Base-by-base conservation (phyloP, 768 basidiomycete genomes). In the Pisolithus sp. region DNA sequence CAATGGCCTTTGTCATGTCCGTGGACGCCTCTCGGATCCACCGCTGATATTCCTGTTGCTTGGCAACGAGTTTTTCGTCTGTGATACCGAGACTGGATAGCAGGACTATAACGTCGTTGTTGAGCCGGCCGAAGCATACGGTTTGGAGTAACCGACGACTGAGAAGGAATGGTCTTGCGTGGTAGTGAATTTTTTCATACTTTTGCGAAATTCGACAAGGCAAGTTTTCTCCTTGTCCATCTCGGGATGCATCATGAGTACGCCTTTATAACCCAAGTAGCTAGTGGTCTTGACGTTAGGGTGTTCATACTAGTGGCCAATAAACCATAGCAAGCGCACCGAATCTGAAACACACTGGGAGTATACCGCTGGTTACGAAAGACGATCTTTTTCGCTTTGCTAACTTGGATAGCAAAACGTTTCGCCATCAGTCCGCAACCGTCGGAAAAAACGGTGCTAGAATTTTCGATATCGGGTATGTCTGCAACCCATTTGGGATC, bases 261-360 rank as follows among this genome's bases (percentile, higher is more conserved):
- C 84, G 5, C 84, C 84, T 67, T 86, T 86, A 59, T 86, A 85
- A 8, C 83, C 84, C n/a, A 75, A 65, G 59, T 85, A 86, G 48
- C 83, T 85, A 23, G 10, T 20, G 36, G 40, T 7, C 7, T n/a
- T 41, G 24, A 8, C 4, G 47, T 48, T 38, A 48, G 36, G 23
- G 18, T 8, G 9, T 17, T 7, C 8, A 12, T 18, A 5, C 20
- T 21, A 42, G 41, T 12, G 52, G 49, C 47, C 59, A 10, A 15
- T 2, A 1, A 15, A 34, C 10, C 36, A 15, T 39, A 21, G 26
- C 41, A 1, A 13, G 28, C 26, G 34, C 57, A 83, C 83, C 83
- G 68, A 47, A 85, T 84, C 57, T 85, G 83, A 55, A 78, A 78
- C 4, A 86, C 80, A 21, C 70, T 68, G 0, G 84, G 83, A 0